These are phyloP conservation scores for Epichloe gansuensis DNA, from an alignment of 2,329 filamentous ascomycete species.

Conservation along the genomic window DNA sequence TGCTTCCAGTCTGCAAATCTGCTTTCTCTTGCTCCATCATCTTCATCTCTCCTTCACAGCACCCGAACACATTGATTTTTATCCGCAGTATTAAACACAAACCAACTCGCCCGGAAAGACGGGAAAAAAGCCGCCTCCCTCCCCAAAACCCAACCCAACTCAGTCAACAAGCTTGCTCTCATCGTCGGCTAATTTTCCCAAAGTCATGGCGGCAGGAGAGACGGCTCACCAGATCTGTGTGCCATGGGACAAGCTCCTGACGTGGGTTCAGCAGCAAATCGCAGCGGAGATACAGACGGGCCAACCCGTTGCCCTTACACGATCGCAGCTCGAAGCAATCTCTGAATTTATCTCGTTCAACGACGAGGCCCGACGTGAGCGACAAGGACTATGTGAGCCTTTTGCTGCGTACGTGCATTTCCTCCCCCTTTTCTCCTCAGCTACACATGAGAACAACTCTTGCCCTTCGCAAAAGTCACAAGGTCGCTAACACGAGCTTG, in stretches of 20 bases:
- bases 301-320: conserved; percentile 24
- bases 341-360: conserved; percentile 23
- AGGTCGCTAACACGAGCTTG: not conserved
- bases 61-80: no score
- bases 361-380: conserved; percentile 16
- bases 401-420: conserved; percentile 15
- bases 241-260: conserved; percentile 24
- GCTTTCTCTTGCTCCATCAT: no score
- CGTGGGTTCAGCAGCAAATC: conserved; percentile 30
- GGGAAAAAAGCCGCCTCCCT: not conserved
- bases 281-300: conserved; percentile 18
- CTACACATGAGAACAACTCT: not conserved
- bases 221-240: conserved; percentile 7
- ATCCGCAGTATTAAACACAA: no score
- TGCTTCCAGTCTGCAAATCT: no score
- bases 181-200: not conserved
- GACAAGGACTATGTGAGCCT: conserved; percentile 17
- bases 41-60: no score
- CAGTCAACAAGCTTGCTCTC: not conserved
- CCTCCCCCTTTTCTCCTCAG: not conserved
- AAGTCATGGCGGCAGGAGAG: not conserved
- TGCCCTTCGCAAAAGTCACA: not conserved
- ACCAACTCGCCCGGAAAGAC: no score
- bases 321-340: conserved; percentile 28
- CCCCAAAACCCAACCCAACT: not conserved